Evolutionary conservation across 2,329 filamentous ascomycete genomes (phyloP).

Genomic region (Lasiodiplodia sp.): DNA sequence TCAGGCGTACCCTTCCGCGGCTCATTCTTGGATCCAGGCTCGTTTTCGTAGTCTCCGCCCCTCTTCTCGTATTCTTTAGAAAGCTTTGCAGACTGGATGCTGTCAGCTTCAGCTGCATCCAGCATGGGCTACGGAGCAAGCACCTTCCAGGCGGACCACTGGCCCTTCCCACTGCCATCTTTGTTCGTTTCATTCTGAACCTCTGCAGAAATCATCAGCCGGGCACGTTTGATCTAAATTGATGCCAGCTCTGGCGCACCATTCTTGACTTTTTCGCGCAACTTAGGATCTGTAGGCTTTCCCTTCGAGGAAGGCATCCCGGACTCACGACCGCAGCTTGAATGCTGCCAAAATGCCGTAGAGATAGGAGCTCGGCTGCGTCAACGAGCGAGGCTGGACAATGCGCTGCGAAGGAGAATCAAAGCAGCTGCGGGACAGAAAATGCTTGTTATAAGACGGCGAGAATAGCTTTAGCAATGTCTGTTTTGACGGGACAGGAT

Average conservation of each 20-base stretch:
- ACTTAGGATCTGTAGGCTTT: constrained; percentile 54
- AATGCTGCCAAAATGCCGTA: not conserved
- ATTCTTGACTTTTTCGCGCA: constrained; percentile 55
- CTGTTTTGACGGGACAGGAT: not conserved
- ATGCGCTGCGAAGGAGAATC: not conserved
- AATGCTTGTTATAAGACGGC: not conserved
- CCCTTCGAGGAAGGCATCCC: constrained; percentile 53
- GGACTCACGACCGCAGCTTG: not conserved
- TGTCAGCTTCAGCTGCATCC: not conserved
- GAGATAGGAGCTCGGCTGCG: not conserved
- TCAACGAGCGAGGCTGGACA: not conserved
- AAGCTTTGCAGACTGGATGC: constrained; percentile 48
- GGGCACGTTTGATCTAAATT: not conserved
- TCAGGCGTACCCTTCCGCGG: constrained; percentile 52
- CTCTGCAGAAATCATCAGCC: constrained; percentile 36
- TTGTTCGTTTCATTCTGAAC: constrained; percentile 56
- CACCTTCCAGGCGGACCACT: constrained; percentile 58
- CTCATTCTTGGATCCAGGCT: constrained; percentile 52
- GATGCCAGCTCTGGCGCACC: constrained; percentile 32
- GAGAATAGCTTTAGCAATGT: no score
- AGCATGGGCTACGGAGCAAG: not conserved
- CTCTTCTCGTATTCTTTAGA: constrained; percentile 52
- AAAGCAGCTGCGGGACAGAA: not conserved
- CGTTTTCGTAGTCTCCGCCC: constrained; percentile 52
- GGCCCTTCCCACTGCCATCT: constrained; percentile 54